Conservation (phyloP, 1,284 basidiomycete genomes). For the Moesziomyces antarcticus region DNA sequence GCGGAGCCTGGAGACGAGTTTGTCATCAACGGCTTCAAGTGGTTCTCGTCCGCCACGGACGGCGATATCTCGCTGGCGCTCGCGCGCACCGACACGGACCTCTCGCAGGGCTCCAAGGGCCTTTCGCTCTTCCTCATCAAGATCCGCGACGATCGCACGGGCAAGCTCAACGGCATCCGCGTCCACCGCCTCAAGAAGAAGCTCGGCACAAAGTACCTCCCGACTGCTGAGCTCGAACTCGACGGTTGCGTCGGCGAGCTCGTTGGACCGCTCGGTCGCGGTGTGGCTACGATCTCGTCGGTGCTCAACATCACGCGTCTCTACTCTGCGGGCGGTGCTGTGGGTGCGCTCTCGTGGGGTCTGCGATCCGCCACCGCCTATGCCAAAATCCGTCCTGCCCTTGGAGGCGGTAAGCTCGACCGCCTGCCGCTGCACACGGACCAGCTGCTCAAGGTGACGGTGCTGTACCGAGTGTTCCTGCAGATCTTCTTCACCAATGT, state of each 20-base stretch:
- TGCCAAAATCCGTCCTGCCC: conserved; percentile 67
- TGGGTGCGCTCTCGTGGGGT: conserved; percentile 44
- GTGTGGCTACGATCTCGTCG: conserved; percentile 77
- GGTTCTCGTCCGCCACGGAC: conserved; percentile 86
- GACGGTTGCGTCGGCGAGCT: conserved; percentile 76
- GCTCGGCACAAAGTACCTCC: conserved; percentile 79
- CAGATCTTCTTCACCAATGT: conserved; percentile 94
- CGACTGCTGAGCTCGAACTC: conserved; percentile 80
- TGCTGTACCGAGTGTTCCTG: conserved; percentile 72
- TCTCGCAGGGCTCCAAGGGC: conserved; percentile 66
- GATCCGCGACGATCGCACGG: conserved; percentile 34
- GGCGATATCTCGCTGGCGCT: conserved; percentile 78
- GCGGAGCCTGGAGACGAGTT: conserved; percentile 69
- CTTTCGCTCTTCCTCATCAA: conserved; percentile 73
- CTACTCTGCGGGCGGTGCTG: conserved; percentile 44
- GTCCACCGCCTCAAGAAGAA: conserved; percentile 81
- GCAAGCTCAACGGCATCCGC: conserved; percentile 75
- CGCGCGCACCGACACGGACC: conserved; percentile 73
- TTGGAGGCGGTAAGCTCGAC: conserved; percentile 76
- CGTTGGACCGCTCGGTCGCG: conserved; percentile 75
- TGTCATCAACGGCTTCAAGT: conserved; percentile 55
- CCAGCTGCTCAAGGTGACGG: conserved; percentile 71
- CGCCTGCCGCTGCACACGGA: conserved; percentile 56
- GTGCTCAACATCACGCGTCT: conserved; percentile 73
- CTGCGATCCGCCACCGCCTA: conserved; percentile 43